Base-by-base conservation (phyloP, 208 protist species). In the Leishmania mexicana region DNA sequence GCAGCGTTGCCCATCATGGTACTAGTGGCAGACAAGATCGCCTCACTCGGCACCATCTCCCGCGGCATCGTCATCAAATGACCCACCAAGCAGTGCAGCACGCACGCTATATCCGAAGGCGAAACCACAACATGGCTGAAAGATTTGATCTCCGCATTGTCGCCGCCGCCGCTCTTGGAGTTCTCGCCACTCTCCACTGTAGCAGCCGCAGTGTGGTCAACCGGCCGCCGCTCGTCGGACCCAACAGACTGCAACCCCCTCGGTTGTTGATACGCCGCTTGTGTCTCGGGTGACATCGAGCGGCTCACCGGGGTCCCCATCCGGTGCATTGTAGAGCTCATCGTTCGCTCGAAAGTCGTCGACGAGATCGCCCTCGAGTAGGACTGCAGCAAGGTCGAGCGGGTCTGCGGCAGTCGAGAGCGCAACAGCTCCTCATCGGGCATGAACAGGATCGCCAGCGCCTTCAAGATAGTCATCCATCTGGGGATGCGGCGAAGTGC, bases 371-470 rank as follows among this genome's bases (percentile, higher is more conserved):
- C 42, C 45, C 83, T 76, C 57, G 73, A 73, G 83, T 83, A 83
- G 75, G 73, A 80, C 40, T 83, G 83, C 72, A 86, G 78, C 28
- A 82, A 76, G 24, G 75, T 45, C 1, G 83, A 58, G n/a, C 83
- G 83, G 38, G 75, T 42, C 54, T 75, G 83, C 17, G 54, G 83
- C 6, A 45, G 65, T 60, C 83, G 78, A 28, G 83, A 35, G 42
- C 78, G 81, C 72, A 78, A 45, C 49, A 78, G 31, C 65, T 78
- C 82, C 67, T 80, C 83, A n/a, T 91, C 78, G 3, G 87, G 89
- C 82, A 89, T 89, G 78, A 97, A 97, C 42, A 97, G 89, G 2
- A 96, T 75, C 8, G 95, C 92, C 2, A 87, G 85, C 19, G 87
- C 90, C 62, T 86, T 83, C 38, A 97, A 76, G 24, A 97, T 47